Base-by-base conservation (phyloP, 164 flowering plant genomes). In the Liquidambar formosana region DNA sequence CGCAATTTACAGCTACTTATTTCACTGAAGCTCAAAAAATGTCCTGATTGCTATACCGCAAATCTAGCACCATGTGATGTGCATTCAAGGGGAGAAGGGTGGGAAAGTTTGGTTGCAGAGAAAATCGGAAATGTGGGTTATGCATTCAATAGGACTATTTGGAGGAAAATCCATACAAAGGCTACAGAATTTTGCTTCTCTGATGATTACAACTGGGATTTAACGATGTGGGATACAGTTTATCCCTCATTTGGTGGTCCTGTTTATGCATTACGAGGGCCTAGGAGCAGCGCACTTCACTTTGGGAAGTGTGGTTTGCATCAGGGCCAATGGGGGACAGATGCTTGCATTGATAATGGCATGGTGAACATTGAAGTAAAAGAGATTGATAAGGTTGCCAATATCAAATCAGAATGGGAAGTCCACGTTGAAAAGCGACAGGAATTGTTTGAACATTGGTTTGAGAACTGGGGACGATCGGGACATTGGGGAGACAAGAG, bases 401-500 rank as follows among this genome's bases (percentile, higher is more conserved):
- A 89, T 77, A 81, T 94, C 56, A 83, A 84, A 18, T 28, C 85
- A 0, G 76, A 82, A 2, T 92, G 99, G 99, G 78, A 64, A 1
- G 80, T 94, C 14, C 79, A 76, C n/a, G n/a, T n/a, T n/a, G n/a
- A n/a, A n/a, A n/a, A n/a, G n/a, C n/a, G n/a, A n/a, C n/a, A n/a
- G n/a, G n/a, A n/a, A n/a, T n/a, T n/a, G n/a, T n/a, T n/a, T n/a
- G n/a, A n/a, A n/a, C n/a, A n/a, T n/a, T n/a, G n/a, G n/a, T n/a
- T n/a, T n/a, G n/a, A n/a, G n/a, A n/a, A n/a, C n/a, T n/a, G n/a
- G n/a, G 99, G 99, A n/a, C 92, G 98, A 2, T 33, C 41, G 97
- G 98, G 98, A 57, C 96, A 96, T 45, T 94, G 98, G 98, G 98
- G 98, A 10, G 99, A 94, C 68, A 68, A 79, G 8, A 83, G 99